Evolutionary conservation across 176 grass and related monocot genomes (phyloP).

Genomic region (Guadua angustifolia): DNA sequence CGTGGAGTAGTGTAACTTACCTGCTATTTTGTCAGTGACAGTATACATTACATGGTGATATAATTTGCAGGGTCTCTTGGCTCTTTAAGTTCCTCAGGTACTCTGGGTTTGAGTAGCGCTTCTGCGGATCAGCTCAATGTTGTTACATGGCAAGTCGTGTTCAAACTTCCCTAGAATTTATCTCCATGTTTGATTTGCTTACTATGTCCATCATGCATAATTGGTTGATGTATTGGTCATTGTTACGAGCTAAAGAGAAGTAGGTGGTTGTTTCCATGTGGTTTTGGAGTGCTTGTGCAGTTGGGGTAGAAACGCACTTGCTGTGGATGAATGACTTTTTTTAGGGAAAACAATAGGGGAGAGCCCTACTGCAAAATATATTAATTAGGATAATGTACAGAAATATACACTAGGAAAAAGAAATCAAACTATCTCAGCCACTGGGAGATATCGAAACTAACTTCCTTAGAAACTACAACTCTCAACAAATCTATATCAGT

Average conservation of each 20-base stretch:
- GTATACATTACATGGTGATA: not conserved
- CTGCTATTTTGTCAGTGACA: not conserved
- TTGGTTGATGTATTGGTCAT: not conserved
- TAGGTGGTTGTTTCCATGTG: not conserved
- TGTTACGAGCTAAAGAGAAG: not conserved
- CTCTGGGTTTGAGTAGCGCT: slow-evolving; percentile 27
- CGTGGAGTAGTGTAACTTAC: not conserved
- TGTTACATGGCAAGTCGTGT: slow-evolving; percentile 59
- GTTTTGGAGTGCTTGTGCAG: slow-evolving; percentile 23
- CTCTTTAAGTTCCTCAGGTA: slow-evolving; percentile 52
- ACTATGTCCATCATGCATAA: not conserved
- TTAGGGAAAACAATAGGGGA: too few relatives aligned
- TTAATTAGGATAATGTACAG: too few relatives aligned
- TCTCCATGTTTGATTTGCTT: not conserved
- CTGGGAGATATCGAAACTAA: too few relatives aligned
- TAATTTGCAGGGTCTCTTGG: slow-evolving; percentile 70
- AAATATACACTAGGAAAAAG: too few relatives aligned
- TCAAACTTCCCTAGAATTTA: slow-evolving; percentile 12
- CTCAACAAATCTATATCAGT: too few relatives aligned
- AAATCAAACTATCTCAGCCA: too few relatives aligned
- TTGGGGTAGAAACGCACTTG: not conserved
- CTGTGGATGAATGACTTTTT: not conserved
- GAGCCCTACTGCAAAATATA: too few relatives aligned
- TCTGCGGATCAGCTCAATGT: slow-evolving; percentile 22
- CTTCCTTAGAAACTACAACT: too few relatives aligned